These are phyloP conservation scores for Circinella umbellata DNA, from an alignment of 371 early-diverging fungal genomes.

Conservation along the genomic window DNA sequence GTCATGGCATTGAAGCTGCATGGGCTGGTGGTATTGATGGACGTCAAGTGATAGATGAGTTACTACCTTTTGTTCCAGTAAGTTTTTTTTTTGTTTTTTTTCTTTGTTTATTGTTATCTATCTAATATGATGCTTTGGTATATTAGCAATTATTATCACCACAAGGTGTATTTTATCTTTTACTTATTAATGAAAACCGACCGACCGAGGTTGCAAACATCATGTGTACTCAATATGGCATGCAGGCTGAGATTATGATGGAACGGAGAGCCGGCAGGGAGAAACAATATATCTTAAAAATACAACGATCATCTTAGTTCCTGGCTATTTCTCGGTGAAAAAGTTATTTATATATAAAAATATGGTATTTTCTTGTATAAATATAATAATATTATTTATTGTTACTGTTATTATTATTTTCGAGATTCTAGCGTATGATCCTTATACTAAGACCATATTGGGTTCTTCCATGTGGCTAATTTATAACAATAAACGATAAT, in stretches of 20 bases:
- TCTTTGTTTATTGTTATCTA: too few relatives aligned
- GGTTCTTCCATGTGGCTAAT: too few relatives aligned
- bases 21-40: conserved; percentile 97
- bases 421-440: too few relatives aligned
- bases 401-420: too few relatives aligned
- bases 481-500: too few relatives aligned
- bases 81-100: conserved; percentile 2
- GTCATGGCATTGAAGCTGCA: conserved; percentile 77
- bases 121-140: too few relatives aligned
- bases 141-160: conserved; percentile 67
- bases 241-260: conserved; percentile 47
- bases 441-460: too few relatives aligned
- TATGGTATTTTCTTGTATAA: too few relatives aligned
- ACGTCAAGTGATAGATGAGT: conserved; percentile 86
- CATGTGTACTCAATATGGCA: conserved; percentile 45
- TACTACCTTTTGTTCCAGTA: conserved; percentile 77
- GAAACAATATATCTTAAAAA: conserved; percentile 59
- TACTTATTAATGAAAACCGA: conserved; percentile 89
- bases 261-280: conserved; percentile 65
- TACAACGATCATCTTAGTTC: conserved; percentile 27
- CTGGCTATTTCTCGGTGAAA: not conserved
- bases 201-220: conserved; percentile 80
- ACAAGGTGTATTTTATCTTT: conserved; percentile 83
- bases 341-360: not conserved
- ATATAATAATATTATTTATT: too few relatives aligned